A percentile compares a stretch with the other conserved stretches of the same genome.
Conservation (phyloP, 2,329 filamentous ascomycete species). For the Ciborinia camelliae region DNA sequence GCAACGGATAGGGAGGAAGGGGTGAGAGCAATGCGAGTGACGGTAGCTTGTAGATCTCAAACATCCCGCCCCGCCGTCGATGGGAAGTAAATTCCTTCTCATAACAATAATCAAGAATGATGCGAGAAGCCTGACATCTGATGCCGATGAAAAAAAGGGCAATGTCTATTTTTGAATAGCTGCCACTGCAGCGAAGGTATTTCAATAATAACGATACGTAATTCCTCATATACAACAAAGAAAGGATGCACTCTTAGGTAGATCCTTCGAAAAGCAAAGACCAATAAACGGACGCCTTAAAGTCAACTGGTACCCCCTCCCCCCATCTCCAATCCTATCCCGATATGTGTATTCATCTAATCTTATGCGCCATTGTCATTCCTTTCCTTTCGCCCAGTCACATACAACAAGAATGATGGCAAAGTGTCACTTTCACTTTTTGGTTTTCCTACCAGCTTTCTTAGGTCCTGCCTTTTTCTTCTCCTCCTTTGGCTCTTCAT, state of each 20-base stretch:
- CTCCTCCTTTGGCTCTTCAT: neutral
- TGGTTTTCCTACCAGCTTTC: slow-evolving; percentile 4
- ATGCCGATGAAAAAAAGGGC: neutral
- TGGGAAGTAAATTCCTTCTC: too few relatives aligned
- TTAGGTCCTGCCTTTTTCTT: neutral
- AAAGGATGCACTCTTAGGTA: neutral
- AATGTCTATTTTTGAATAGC: neutral
- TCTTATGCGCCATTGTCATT: neutral
- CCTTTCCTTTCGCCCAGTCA: neutral
- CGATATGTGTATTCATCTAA: neutral
- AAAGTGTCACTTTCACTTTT: slow-evolving; percentile 12
- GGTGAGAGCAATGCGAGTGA: neutral
- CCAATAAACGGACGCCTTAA: neutral
- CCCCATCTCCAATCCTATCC: neutral
- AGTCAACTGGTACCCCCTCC: too few relatives aligned
- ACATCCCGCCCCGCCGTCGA: neutral
- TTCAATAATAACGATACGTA: neutral
- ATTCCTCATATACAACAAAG: neutral
- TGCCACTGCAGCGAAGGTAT: neutral
- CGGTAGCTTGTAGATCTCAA: neutral
- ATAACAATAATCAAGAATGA: neutral
- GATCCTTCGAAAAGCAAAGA: neutral
- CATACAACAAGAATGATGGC: neutral
- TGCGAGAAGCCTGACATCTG: too few relatives aligned
- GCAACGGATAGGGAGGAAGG: too few relatives aligned